These are phyloP conservation scores for Trametes gibbosa DNA, from an alignment of 768 basidiomycete genomes.

Conservation along the genomic window DNA sequence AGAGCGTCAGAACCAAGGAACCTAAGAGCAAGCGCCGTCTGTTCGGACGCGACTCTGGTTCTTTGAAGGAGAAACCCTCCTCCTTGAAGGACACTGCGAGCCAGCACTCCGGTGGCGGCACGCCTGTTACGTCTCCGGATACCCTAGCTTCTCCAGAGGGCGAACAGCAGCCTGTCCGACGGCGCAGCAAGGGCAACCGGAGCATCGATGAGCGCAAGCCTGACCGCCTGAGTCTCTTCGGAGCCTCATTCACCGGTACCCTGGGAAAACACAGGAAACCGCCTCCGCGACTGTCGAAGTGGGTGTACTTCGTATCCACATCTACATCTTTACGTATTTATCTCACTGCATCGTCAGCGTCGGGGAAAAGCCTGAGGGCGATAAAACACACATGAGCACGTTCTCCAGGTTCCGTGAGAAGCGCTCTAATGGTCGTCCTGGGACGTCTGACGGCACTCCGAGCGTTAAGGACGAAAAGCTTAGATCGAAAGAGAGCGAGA, in stretches of 20 bases:
- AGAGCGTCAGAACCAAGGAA: slow-evolving; percentile 44
- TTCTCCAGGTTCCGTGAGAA: slow-evolving; percentile 33
- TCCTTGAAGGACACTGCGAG: slow-evolving; percentile 26
- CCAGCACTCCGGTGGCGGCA: slow-evolving; percentile 27
- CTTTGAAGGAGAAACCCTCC: slow-evolving; percentile 31
- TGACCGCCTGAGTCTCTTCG: slow-evolving; percentile 84
- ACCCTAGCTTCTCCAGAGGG: slow-evolving; percentile 9
- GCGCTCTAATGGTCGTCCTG: slow-evolving; percentile 42
- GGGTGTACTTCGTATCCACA: slow-evolving; percentile 29
- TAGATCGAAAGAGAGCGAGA: slow-evolving; percentile 23
- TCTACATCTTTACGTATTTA: slow-evolving; percentile 8
- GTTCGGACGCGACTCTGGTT: slow-evolving; percentile 54
- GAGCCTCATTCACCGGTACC: slow-evolving; percentile 56
- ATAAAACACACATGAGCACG: slow-evolving; percentile 35
- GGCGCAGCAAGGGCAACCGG: slow-evolving; percentile 46
- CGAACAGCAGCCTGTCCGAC: slow-evolving; percentile 25
- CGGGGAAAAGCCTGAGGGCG: slow-evolving; percentile 38
- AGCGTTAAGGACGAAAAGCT: slow-evolving; percentile 8
- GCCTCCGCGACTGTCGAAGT: slow-evolving; percentile 69
- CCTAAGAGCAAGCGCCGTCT: slow-evolving; percentile 46
- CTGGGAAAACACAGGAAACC: slow-evolving; percentile 79
- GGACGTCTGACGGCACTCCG: slow-evolving; percentile 38
- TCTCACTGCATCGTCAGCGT: slow-evolving; percentile 25
- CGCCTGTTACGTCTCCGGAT: slow-evolving; percentile 13
- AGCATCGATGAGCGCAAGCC: slow-evolving; percentile 47